Evolutionary conservation across 2,329 filamentous ascomycete species (phyloP).

Genomic region (Paramyrothecium sp.): DNA sequence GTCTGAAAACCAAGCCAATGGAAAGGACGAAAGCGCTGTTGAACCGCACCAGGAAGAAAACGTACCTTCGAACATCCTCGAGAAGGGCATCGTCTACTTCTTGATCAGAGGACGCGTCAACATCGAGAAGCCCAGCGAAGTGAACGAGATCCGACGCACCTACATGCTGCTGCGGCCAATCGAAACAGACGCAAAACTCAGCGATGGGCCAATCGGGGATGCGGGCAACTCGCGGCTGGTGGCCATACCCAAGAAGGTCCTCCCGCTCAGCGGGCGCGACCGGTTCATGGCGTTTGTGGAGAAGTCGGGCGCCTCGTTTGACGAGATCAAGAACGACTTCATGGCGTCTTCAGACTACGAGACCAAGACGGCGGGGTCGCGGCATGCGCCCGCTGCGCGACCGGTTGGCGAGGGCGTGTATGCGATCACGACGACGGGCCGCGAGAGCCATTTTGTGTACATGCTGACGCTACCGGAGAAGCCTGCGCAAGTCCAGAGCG

Average conservation of each 20-base stretch:
- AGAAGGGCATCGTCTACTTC: conserved; percentile 91
- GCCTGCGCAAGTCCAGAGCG: conserved; percentile 69
- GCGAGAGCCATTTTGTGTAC: conserved; percentile 76
- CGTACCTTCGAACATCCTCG: conserved; percentile 60
- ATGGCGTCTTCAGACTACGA: conserved; percentile 65
- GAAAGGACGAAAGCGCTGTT: conserved; percentile 12
- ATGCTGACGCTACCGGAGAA: conserved; percentile 71
- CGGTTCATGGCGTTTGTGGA: conserved; percentile 82
- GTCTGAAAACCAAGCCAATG: conserved; percentile 6
- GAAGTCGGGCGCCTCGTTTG: conserved; percentile 64
- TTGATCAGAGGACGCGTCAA: conserved; percentile 79
- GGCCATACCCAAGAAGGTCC: conserved; percentile 79
- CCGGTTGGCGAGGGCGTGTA: conserved; percentile 87
- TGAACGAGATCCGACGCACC: conserved; percentile 73
- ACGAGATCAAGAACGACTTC: conserved; percentile 71
- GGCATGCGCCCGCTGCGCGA: conserved; percentile 66
- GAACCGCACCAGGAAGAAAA: conserved; percentile 18
- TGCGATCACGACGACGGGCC: conserved; percentile 69
- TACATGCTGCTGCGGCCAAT: conserved; percentile 79
- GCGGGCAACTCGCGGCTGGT: conserved; percentile 67
- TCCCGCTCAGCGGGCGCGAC: conserved; percentile 68
- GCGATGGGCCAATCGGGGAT: conserved; percentile 45
- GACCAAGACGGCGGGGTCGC: conserved; percentile 72
- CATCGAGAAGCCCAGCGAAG: conserved; percentile 64
- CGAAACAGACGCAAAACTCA: conserved; percentile 61